Conservation (phyloP, 139 green algal genomes). For the Haematococcus lacustris region DNA sequence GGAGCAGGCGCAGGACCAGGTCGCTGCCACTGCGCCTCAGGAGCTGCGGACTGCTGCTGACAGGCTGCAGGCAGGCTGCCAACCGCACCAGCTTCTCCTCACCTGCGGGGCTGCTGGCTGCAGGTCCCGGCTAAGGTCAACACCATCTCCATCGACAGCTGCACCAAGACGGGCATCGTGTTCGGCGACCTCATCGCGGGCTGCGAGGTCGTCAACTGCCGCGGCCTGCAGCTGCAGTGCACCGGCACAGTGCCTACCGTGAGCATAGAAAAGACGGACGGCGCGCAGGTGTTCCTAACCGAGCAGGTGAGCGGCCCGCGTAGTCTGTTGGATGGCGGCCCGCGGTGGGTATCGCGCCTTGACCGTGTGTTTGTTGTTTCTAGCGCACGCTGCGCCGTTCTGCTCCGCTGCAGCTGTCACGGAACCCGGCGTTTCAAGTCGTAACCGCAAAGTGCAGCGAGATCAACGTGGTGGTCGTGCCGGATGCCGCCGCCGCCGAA, state of each 20-base stretch:
- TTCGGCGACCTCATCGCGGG: slow-evolving; percentile 74
- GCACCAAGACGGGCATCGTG: slow-evolving; percentile 69
- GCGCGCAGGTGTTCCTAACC: slow-evolving; percentile 56
- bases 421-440: slow-evolving; percentile 35
- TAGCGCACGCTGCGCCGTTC: neutral
- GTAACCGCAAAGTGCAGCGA: slow-evolving; percentile 81
- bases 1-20: too few relatives aligned
- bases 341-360: neutral
- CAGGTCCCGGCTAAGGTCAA: slow-evolving; percentile 88
- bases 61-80: too few relatives aligned
- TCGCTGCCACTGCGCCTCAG: too few relatives aligned
- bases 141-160: slow-evolving; percentile 87
- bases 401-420: neutral
- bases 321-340: neutral
- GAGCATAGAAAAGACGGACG: slow-evolving; percentile 86
- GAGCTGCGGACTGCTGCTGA: too few relatives aligned
- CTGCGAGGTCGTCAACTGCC: slow-evolving; percentile 86
- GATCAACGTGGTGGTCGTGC: slow-evolving; percentile 71
- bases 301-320: slow-evolving; percentile 5
- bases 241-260: slow-evolving; percentile 73
- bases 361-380: neutral
- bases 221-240: slow-evolving; percentile 63
- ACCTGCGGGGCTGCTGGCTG: slow-evolving; percentile 8
- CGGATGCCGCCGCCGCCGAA: neutral
- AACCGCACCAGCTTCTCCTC: neutral